phyloP scores from a whole-genome alignment of 331 rosid species.

The Phaseolus coccineus region DNA sequence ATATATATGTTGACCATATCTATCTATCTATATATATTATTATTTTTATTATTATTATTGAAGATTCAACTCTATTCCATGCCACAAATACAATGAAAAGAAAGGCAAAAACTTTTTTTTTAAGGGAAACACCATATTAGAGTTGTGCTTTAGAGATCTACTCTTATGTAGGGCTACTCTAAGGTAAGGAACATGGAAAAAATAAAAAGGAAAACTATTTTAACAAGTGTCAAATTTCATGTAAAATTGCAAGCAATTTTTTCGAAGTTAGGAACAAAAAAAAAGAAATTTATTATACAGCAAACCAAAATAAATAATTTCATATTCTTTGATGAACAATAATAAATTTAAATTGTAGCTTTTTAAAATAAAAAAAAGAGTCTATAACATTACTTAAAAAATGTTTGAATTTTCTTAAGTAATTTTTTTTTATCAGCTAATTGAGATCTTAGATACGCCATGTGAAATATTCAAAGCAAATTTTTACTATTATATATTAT shows the following conservation, averaged over 20 bases:
- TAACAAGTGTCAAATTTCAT: background rate
- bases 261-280: too few relatives aligned
- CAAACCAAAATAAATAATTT: too few relatives aligned
- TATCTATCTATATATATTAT: background rate
- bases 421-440: too few relatives aligned
- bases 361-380: too few relatives aligned
- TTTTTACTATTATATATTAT: too few relatives aligned
- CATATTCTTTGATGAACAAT: too few relatives aligned
- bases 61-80: conserved; percentile 39
- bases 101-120: background rate
- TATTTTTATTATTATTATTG: conserved; percentile 3
- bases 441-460: too few relatives aligned
- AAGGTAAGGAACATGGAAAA: background rate
- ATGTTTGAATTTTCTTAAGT: too few relatives aligned
- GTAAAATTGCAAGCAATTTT: background rate
- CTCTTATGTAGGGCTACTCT: background rate
- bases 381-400: too few relatives aligned
- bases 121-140: background rate
- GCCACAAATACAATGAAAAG: background rate
- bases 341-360: too few relatives aligned
- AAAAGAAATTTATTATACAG: too few relatives aligned
- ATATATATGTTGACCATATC: conserved; percentile 47
- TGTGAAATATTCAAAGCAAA: too few relatives aligned
- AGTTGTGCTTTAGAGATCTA: background rate
- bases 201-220: background rate